Base-by-base conservation (phyloP, 2,329 filamentous ascomycete species). In the Ophiocordyceps sinensis region DNA sequence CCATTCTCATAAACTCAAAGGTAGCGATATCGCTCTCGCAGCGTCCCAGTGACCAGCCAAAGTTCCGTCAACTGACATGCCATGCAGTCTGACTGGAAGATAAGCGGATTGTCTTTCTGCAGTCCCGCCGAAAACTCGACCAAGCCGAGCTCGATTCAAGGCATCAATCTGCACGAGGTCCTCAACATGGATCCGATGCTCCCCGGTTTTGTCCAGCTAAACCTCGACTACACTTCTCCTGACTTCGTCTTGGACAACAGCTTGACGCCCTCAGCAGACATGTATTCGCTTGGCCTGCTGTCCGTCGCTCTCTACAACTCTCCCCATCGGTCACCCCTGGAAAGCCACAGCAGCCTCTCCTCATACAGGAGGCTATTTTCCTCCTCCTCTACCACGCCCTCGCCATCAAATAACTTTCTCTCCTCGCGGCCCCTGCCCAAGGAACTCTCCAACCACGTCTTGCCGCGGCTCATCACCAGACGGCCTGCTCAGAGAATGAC, bases 231-330 rank as follows among this genome's bases (percentile, higher is more conserved):
- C 56, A 84, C 85, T 1, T 94, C 88, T 1, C 91, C 91, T 1
- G 91, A 98, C 61, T 94, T 96, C 53, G 82, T 93, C 37, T 68
- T 98, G 44, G 91, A 98, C 61, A 85, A 81, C 45, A 93, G 88
- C 56, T 72, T 95, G 41, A 89, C 85, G 6, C 65, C 80, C 1
- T 77, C 85, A 15, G 82, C 88, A 40, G 91, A 98, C 60, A 84
- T 98, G 71, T 98, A 95, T 64, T 94, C 86, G 1, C 67, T 98
- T 15, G 91, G 91, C 10, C 68, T 98, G 37, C 64, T 98, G 29
- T 89, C 91, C 43, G 71, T 96, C 41, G 79, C 91, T 3, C 71
- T 96, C 3, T 96, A 96, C 63, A 95, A 95, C 59, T 86, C 82
- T n/a, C 91, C 91, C 4, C 91, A 95, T 60, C 70, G 65, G 21